Evolutionary conservation across 306 rosid species (phyloP).

Genomic region (Abrus pulchellus): DNA sequence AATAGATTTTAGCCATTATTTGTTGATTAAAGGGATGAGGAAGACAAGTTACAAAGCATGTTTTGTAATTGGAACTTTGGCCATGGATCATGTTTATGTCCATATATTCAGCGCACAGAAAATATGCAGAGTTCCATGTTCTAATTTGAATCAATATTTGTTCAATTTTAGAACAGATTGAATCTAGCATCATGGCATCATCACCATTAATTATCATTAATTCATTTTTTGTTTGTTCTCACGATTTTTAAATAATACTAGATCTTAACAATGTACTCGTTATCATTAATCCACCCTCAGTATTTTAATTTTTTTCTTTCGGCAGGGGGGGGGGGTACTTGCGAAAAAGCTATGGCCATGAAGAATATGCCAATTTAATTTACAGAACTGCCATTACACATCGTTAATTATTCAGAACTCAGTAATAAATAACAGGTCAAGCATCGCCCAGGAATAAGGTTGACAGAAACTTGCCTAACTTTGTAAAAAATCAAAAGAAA

Average conservation of each 20-base stretch:
- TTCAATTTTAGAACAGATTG: background rate
- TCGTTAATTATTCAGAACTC: background rate
- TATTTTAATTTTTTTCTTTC: background rate
- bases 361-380: background rate
- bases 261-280: background rate
- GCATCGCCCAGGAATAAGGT: background rate
- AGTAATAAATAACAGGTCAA: conserved; percentile 13
- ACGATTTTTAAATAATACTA: background rate
- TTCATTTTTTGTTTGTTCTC: background rate
- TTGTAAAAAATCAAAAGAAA: conserved; percentile 9
- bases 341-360: background rate
- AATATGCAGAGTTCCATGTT: background rate
- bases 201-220: background rate
- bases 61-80: background rate
- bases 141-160: background rate
- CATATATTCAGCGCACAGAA: background rate
- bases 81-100: background rate
- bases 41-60: conserved; percentile 1
- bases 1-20: conserved; percentile 3
- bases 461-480: conserved; percentile 20
- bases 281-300: background rate
- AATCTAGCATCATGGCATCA: background rate
- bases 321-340: background rate
- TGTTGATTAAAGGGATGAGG: conserved; percentile 2
- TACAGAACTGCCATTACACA: background rate